A percentile compares a stretch with the other conserved stretches of the same genome.
Evolutionary conservation across 176 grass and related monocot genomes (phyloP).

Genomic region (Rhynchospora breviuscula): DNA sequence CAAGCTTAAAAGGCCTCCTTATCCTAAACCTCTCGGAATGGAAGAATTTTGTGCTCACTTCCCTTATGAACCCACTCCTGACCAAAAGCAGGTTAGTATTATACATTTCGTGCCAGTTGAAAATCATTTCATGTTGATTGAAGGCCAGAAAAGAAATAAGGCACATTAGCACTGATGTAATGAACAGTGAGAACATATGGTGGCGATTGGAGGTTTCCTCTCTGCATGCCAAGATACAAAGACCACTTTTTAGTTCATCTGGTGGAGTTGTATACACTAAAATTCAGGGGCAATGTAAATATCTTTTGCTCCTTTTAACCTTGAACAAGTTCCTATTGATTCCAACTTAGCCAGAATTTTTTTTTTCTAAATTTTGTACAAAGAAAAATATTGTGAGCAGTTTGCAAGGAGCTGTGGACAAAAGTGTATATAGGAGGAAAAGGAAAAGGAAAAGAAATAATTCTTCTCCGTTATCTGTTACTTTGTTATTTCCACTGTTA

Average conservation of each 20-base stretch:
- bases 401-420: background rate
- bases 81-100: slow-evolving; percentile 63
- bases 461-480: background rate
- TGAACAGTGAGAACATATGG: background rate
- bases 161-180: background rate
- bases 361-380: background rate
- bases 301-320: background rate
- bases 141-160: background rate
- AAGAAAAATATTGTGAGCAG: background rate
- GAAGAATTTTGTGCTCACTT: slow-evolving; percentile 74
- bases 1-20: slow-evolving; percentile 64
- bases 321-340: background rate
- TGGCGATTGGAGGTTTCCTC: background rate
- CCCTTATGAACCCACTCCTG: slow-evolving; percentile 80
- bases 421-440: background rate
- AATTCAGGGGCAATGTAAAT: background rate
- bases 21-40: slow-evolving; percentile 42
- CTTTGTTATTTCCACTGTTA: background rate
- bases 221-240: background rate
- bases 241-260: background rate
- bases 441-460: background rate
- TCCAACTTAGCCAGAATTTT: background rate
- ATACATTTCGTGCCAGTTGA: background rate
- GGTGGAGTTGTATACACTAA: background rate
- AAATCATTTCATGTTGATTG: slow-evolving; percentile 3